phyloP scores from a whole-genome alignment of 768 basidiomycete genomes.

The Pisolithus sp. region DNA sequence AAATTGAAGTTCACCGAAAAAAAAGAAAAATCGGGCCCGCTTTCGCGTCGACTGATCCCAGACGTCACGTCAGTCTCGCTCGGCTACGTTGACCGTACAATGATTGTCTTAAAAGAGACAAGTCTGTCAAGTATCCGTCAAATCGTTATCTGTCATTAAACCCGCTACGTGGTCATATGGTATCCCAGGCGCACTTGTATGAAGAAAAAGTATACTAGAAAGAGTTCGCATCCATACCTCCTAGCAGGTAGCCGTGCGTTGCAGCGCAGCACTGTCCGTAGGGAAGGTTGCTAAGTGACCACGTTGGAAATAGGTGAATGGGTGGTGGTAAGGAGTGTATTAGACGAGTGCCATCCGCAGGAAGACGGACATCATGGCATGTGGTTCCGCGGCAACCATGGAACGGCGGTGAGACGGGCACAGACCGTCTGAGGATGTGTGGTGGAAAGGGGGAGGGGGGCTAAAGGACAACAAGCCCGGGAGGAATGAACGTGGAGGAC shows the following conservation, averaged over 20 bases:
- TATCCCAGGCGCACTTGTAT: constrained; percentile 16
- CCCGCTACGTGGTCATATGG: constrained; percentile 22
- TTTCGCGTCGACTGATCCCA: neutral
- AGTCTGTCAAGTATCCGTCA: neutral
- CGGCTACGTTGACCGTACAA: too few species aligned
- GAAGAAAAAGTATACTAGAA: constrained; percentile 8
- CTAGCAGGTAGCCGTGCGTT: constrained; percentile 10
- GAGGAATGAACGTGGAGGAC: constrained; percentile 22
- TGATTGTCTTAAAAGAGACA: too few species aligned
- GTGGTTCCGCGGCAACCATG: constrained; percentile 9
- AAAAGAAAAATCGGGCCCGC: neutral
- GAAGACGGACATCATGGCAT: constrained; percentile 2
- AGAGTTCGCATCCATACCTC: constrained; percentile 21
- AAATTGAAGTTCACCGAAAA: neutral
- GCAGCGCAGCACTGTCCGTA: constrained; percentile 21
- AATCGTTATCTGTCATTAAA: constrained; percentile 23
- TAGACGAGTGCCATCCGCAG: constrained; percentile 3
- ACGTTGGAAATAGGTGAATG: constrained; percentile 4
- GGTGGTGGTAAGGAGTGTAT: constrained; percentile 18
- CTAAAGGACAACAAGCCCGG: constrained; percentile 10
- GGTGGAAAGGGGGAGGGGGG: constrained; percentile 4
- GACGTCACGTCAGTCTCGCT: too few species aligned
- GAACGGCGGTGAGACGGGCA: constrained; percentile 9
- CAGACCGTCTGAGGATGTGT: constrained; percentile 14
- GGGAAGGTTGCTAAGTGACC: constrained; percentile 3